These are phyloP conservation scores for Cruciata laevipes DNA, from an alignment of 257 asterid genomes.

Conservation along the genomic window DNA sequence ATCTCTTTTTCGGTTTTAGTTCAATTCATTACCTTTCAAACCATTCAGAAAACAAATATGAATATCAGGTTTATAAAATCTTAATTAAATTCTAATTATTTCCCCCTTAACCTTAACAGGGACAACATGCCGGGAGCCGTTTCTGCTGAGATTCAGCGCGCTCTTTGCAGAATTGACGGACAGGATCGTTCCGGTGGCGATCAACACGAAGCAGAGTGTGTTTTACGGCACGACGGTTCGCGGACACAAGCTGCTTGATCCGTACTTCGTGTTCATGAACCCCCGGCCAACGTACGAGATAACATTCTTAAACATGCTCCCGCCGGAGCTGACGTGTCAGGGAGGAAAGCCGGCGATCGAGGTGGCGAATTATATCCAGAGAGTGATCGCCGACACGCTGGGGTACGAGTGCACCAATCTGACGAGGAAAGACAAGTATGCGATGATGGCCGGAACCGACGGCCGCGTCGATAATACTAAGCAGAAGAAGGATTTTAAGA, in stretches of 20 bases:
- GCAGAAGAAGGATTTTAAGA: constrained; percentile 12
- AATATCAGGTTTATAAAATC: no score
- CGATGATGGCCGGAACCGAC: constrained; percentile 76
- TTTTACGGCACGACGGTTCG: constrained; percentile 81
- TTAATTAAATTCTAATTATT: no score
- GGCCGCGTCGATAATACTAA: constrained; percentile 43
- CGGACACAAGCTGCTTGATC: constrained; percentile 60
- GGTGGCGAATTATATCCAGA: constrained; percentile 75
- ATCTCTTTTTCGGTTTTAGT: no score
- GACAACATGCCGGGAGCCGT: constrained; percentile 81
- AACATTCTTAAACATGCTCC: constrained; percentile 62
- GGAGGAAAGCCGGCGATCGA: constrained; percentile 74
- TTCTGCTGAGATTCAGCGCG: constrained; percentile 75
- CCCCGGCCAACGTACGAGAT: constrained; percentile 79
- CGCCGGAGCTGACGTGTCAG: constrained; percentile 42
- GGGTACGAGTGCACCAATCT: constrained; percentile 83
- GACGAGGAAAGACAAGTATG: constrained; percentile 78
- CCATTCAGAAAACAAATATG: no score
- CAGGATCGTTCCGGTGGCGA: constrained; percentile 84
- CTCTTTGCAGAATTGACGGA: constrained; percentile 80
- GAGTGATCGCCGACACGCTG: constrained; percentile 65
- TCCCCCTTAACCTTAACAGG: constrained; percentile 21
- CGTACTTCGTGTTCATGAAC: constrained; percentile 87
- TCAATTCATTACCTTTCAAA: no score
- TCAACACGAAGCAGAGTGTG: constrained; percentile 53